Evolutionary conservation across 2,329 filamentous ascomycete species (phyloP), one percentile per base, ranked within the genome.

Genomic region (Epicoccum nigrum): DNA sequence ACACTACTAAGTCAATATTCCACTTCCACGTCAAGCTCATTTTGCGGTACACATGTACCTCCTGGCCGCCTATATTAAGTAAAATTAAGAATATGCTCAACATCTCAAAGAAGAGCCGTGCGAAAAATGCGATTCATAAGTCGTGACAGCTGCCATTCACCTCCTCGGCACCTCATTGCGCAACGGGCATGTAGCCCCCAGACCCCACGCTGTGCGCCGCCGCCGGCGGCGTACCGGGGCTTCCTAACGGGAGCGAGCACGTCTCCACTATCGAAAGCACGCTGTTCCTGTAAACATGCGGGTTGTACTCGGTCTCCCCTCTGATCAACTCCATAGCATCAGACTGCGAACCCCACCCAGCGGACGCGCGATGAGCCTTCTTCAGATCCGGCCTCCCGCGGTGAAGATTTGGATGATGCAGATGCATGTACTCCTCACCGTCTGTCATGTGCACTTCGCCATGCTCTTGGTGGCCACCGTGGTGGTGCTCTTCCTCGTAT

Each of bases 401-500:
- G 32, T 34, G 43, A 47, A 45, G n/a, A 12, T 34, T 33, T 11
- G 17, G 31, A 13, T 35, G 25, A 9, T 25, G 23, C 23, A 25
- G 23, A 7, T 25, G 23, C 23, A 25, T 25, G 23, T 25, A 25
- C 17, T 38, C 43, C 8, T 31, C 42, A 19, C 59, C 51, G 20
- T 54, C 53, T 1, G 52, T 38, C 28, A 45, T 20, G 34, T 40
- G 45, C 20, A 49, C 51, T 20, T 63, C 45, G 35, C 59, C 59
- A 16, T 65, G 61, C 7, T 17, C 43, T 2, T 56, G 44, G n/a
- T 67, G 55, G n/a, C 45, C 56, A 13, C 46, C 45, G n/a, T 61
- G 55, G 31, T 65, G 60, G 34, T 69, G 65, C 25, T 71, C 59
- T 7, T 67, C 64, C 1, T 64, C 59, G 11, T 55, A 46, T 27